These are phyloP conservation scores for Cercospora sojina DNA, from an alignment of 2,329 filamentous ascomycete genomes.

Conservation along the genomic window DNA sequence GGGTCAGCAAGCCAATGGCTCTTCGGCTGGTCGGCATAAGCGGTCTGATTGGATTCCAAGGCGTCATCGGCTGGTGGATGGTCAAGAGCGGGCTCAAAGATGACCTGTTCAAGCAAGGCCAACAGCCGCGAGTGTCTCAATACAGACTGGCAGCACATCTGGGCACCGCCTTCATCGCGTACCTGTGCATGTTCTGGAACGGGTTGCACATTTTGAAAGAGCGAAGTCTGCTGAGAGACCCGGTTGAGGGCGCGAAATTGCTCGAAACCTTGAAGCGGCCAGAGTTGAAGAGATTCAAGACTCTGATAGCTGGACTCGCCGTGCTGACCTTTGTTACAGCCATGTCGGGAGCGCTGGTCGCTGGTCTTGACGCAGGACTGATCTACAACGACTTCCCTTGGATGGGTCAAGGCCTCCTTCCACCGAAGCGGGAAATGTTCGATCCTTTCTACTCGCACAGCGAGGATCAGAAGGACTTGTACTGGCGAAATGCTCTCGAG, in stretches of 20 bases:
- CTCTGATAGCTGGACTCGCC: constrained; percentile 68
- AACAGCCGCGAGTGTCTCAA: constrained; percentile 88
- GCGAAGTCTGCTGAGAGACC: constrained; percentile 67
- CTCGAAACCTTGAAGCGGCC: constrained; percentile 65
- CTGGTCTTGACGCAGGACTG: constrained; percentile 89
- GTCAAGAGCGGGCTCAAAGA: constrained; percentile 95
- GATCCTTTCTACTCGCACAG: constrained; percentile 80
- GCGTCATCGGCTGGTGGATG: constrained; percentile 99
- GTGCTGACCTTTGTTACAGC: constrained; percentile 82
- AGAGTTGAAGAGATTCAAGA: constrained; percentile 69
- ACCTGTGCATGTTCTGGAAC: constrained; percentile 89
- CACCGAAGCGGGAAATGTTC: constrained; percentile 79
- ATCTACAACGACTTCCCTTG: constrained; percentile 99
- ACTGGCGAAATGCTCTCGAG: constrained; percentile 97
- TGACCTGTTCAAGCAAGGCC: constrained; percentile 87
- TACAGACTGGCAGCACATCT: constrained; percentile 90
- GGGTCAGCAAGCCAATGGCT: constrained; percentile 76
- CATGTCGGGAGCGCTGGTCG: constrained; percentile 91
- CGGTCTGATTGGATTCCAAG: constrained; percentile 88
- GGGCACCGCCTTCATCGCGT: constrained; percentile 86
- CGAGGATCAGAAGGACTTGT: constrained; percentile 76
- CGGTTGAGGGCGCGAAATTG: constrained; percentile 53
- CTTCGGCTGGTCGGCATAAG: constrained; percentile 78
- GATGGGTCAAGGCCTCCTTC: constrained; percentile 83
- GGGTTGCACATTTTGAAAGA: constrained; percentile 81